Evolutionary conservation across 768 basidiomycete genomes (phyloP).

Genomic region (Suillus spraguei): DNA sequence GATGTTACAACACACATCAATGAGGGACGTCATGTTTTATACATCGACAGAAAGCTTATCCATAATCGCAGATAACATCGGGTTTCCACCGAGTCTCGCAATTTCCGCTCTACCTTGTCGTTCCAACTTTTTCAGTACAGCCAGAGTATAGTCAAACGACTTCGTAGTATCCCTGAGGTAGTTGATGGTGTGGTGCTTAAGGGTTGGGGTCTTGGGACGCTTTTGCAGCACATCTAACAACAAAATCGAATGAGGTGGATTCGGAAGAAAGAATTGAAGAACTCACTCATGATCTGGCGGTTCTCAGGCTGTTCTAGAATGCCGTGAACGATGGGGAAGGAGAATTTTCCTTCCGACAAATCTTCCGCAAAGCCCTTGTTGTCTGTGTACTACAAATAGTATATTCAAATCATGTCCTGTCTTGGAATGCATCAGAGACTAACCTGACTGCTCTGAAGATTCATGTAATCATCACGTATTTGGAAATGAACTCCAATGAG

Average conservation of each 20-base stretch:
- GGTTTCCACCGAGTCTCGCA: slow-evolving; percentile 75
- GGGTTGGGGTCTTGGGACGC: slow-evolving; percentile 75
- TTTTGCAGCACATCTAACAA: slow-evolving; percentile 86
- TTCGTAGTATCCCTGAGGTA: slow-evolving; percentile 77
- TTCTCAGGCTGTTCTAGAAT: slow-evolving; percentile 79
- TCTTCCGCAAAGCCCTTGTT: slow-evolving; percentile 94
- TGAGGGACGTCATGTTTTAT: neutral
- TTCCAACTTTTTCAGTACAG: slow-evolving; percentile 69
- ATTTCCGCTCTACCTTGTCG: slow-evolving; percentile 71
- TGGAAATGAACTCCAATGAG: slow-evolving; percentile 61
- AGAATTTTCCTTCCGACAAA: slow-evolving; percentile 96
- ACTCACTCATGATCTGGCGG: slow-evolving; percentile 81
- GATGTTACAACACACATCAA: neutral
- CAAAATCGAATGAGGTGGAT: neutral
- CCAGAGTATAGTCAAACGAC: slow-evolving; percentile 86
- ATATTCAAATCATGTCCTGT: neutral
- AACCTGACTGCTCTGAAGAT: slow-evolving; percentile 29
- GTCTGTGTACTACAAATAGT: slow-evolving; percentile 66
- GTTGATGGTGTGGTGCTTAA: slow-evolving; percentile 78
- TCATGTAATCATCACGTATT: slow-evolving; percentile 59
- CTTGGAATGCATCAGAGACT: neutral
- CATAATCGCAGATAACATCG: slow-evolving; percentile 57
- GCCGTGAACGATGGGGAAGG: slow-evolving; percentile 92
- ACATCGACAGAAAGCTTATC: slow-evolving; percentile 46
- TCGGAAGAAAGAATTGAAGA: neutral